Conservation (phyloP, 202 grass and related monocot species). For the Saccharum hybrid region DNA sequence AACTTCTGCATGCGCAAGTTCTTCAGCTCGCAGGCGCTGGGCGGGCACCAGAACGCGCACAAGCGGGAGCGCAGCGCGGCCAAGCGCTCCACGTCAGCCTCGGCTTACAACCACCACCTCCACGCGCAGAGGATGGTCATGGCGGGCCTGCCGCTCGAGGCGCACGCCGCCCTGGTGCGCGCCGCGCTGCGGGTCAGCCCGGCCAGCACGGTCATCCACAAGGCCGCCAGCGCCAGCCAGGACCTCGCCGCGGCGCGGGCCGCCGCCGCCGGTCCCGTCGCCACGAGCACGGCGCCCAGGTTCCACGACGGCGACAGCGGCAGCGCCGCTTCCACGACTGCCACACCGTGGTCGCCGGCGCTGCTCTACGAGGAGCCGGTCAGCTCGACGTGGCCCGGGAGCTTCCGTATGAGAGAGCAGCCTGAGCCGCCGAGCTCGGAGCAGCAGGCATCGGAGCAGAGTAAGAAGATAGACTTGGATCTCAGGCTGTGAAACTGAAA, state of each 20-base stretch:
- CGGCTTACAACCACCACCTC: slow-evolving; percentile 29
- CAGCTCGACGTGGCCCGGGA: slow-evolving; percentile 71
- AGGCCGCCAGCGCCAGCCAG: slow-evolving; percentile 19
- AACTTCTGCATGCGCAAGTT: slow-evolving; percentile 95
- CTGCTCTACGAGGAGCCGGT: slow-evolving; percentile 56
- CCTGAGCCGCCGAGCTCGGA: slow-evolving; percentile 47
- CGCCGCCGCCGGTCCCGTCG: neutral
- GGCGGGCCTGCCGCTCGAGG: slow-evolving; percentile 71
- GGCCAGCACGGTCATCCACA: slow-evolving; percentile 50
- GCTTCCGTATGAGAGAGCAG: slow-evolving; percentile 68
- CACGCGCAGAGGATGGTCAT: slow-evolving; percentile 63
- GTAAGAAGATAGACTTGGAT: slow-evolving; percentile 77
- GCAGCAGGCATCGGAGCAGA: slow-evolving; percentile 53
- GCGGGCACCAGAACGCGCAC: slow-evolving; percentile 95
- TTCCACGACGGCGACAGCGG: slow-evolving; percentile 50
- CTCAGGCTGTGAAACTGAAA: slow-evolving; percentile 61
- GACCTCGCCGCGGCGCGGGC: neutral
- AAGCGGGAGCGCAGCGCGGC: slow-evolving; percentile 85
- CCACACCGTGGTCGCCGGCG: slow-evolving; percentile 41
- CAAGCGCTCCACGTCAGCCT: slow-evolving; percentile 46
- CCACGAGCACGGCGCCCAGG: slow-evolving; percentile 39
- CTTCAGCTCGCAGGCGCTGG: slow-evolving; percentile 90
- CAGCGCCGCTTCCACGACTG: neutral
- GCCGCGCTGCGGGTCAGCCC: slow-evolving; percentile 55
- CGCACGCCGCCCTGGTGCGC: slow-evolving; percentile 67